Percentiles rank a stretch among this genome's conserved stretches.
Conservation (phyloP, 345 rosid species). For the Populus deltoides region DNA sequence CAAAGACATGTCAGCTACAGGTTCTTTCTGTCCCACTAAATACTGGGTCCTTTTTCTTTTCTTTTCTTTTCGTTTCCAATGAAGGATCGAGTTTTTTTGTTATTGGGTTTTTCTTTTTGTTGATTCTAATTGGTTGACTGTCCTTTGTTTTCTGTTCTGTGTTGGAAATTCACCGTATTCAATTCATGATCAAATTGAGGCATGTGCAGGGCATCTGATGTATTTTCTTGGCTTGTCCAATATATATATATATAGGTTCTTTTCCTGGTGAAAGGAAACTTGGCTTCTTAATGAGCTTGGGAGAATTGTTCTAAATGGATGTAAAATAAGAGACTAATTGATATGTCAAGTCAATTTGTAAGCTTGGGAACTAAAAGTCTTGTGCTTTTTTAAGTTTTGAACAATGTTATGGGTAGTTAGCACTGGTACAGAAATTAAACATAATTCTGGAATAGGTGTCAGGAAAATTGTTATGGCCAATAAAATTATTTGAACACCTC, state of each 20-base stretch:
- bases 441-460: background rate
- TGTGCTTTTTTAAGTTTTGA: background rate
- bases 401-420: background rate
- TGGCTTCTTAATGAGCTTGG: background rate
- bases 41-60: background rate
- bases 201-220: background rate
- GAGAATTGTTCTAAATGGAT: background rate
- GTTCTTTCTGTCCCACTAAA: constrained; percentile 18
- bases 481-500: background rate
- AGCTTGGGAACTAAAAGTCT: background rate
- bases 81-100: background rate
- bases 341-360: background rate
- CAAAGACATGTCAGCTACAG: constrained; percentile 52
- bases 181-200: background rate
- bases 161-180: background rate
- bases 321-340: background rate
- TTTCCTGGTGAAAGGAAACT: too few species aligned
- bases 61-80: too few species aligned
- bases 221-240: background rate
- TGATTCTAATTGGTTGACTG: background rate
- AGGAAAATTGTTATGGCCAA: background rate
- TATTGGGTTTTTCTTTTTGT: background rate
- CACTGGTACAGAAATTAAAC: background rate
- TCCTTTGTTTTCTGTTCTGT: background rate
- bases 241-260: background rate